phyloP scores from a whole-genome alignment of 495 filamentous ascomycete genomes.

The Xylaria venustula region DNA sequence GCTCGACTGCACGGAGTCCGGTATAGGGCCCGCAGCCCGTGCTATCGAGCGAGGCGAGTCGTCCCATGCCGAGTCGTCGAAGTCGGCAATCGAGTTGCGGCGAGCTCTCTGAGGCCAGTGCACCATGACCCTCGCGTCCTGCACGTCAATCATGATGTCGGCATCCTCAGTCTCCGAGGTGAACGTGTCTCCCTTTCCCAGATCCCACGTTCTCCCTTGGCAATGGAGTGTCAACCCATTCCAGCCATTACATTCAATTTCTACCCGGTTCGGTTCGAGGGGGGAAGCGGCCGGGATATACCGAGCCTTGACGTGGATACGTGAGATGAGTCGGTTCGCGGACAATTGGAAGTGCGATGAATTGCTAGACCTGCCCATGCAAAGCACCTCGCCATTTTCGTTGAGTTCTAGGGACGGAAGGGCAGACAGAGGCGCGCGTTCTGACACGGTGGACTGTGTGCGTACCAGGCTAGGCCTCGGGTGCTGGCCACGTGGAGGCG shows the following conservation, averaged over 20 bases:
- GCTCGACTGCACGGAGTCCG: constrained; percentile 54
- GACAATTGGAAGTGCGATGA: constrained; percentile 91
- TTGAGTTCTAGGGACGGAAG: constrained; percentile 78
- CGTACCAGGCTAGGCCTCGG: constrained; percentile 51
- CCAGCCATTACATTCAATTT: constrained; percentile 90
- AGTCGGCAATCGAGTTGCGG: constrained; percentile 60
- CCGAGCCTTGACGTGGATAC: constrained; percentile 84
- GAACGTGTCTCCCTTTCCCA: constrained; percentile 86
- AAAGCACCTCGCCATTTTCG: constrained; percentile 75
- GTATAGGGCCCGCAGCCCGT: constrained; percentile 30
- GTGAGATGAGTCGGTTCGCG: constrained; percentile 84
- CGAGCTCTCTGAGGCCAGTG: constrained; percentile 73
- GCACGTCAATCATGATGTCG: constrained; percentile 94
- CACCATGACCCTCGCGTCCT: constrained; percentile 84
- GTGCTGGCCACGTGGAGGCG: constrained; percentile 61
- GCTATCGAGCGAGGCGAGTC: constrained; percentile 46
- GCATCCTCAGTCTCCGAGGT: constrained; percentile 84
- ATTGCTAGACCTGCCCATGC: constrained; percentile 90
- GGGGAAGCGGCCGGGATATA: constrained; percentile 67
- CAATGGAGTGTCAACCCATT: constrained; percentile 94
- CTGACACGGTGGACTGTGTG: constrained; percentile 67
- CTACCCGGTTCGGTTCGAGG: constrained; percentile 66
- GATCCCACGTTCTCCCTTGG: constrained; percentile 80
- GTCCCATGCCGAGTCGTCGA: constrained; percentile 69
- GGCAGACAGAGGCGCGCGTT: constrained; percentile 79